Conservation (phyloP, 805 yeast species). For the Scheffersomyces stipitis region DNA sequence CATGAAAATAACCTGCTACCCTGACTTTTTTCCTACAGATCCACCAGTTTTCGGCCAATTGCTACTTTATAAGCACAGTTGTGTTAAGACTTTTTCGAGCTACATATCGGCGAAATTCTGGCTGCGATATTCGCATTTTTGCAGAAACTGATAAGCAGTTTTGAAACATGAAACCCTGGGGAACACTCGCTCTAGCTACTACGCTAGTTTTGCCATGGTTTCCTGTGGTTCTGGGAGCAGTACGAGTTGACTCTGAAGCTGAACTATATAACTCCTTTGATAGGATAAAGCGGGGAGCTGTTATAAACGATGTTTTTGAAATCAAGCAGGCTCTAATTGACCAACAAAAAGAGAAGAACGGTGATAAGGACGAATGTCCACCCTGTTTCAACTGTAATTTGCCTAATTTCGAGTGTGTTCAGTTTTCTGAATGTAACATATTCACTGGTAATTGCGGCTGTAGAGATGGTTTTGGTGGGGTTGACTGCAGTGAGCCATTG, state of each 20-base stretch:
- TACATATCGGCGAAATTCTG: too few species aligned
- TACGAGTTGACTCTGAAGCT: background rate
- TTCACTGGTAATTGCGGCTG: conserved; percentile 92
- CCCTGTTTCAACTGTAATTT: conserved; percentile 95
- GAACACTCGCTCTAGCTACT: too few species aligned
- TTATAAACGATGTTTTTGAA: conserved; percentile 25
- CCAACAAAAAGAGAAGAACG: conserved; percentile 3
- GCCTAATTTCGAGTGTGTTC: conserved; percentile 87
- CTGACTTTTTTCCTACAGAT: too few species aligned
- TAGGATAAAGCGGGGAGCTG: conserved; percentile 19
- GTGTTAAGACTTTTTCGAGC: too few species aligned
- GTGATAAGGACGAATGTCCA: conserved; percentile 52
- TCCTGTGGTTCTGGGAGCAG: too few species aligned
- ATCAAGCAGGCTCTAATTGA: conserved; percentile 7
- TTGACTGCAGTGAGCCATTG: conserved; percentile 82
- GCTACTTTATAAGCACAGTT: too few species aligned
- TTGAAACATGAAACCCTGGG: too few species aligned
- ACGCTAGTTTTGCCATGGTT: too few species aligned
- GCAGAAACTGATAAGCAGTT: too few species aligned
- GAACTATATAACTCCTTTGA: conserved; percentile 16
- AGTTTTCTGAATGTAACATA: conserved; percentile 84
- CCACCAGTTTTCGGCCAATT: too few species aligned
- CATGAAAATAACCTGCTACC: too few species aligned
- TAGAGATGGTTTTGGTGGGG: conserved; percentile 89
- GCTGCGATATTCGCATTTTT: too few species aligned